A percentile compares a stretch with the other conserved stretches of the same genome.
phyloP scores from a whole-genome alignment of 345 rosid genomes.

The Toxicodendron radicans region DNA sequence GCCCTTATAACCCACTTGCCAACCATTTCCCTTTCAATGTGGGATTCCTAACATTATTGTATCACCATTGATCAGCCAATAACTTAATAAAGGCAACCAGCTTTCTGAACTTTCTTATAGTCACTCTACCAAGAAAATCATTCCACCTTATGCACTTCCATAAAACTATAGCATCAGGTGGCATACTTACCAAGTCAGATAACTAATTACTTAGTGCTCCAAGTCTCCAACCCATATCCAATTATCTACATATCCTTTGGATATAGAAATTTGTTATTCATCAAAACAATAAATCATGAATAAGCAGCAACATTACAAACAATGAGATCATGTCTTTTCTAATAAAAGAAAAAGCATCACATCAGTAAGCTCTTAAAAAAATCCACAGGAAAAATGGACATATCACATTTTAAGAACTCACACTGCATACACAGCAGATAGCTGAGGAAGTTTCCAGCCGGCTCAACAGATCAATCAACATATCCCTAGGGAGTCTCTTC shows the following conservation, averaged over 20 bases:
- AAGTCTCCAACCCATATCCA: neutral
- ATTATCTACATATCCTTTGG: neutral
- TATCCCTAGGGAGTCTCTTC: conserved; percentile 53
- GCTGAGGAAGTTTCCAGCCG: conserved; percentile 58
- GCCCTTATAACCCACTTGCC: too few species aligned
- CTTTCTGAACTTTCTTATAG: neutral
- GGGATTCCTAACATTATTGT: too few species aligned
- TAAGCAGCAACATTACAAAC: neutral
- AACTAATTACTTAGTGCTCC: conserved; percentile 1
- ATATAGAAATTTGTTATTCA: neutral
- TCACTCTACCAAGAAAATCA: neutral
- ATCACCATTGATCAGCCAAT: neutral
- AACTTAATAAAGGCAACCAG: neutral
- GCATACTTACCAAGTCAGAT: neutral
- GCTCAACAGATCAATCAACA: conserved; percentile 46
- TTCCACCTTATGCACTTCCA: neutral
- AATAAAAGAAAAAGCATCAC: neutral
- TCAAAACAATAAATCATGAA: neutral
- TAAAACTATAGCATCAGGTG: neutral
- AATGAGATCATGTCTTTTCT: neutral
- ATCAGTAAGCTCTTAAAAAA: conserved; percentile 8
- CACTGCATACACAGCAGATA: conserved; percentile 64
- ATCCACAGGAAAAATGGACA: neutral
- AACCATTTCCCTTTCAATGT: too few species aligned
- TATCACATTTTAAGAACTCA: conserved; percentile 38